phyloP scores from a whole-genome alignment of 805 yeast genomes.

The Starmerella powellii region DNA sequence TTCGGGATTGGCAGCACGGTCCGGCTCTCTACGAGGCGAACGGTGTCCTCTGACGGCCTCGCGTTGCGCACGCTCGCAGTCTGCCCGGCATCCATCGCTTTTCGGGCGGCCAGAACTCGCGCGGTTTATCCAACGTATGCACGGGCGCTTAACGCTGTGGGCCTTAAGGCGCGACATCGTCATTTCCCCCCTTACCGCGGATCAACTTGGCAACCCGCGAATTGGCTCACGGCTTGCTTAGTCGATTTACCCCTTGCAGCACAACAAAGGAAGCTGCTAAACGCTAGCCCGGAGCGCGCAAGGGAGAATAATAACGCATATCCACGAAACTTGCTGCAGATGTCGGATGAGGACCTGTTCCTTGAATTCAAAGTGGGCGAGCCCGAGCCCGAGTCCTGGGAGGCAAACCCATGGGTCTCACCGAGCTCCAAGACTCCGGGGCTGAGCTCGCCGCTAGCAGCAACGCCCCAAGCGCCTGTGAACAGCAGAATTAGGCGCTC shows the following conservation, averaged over 20 bases:
- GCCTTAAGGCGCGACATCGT: background rate
- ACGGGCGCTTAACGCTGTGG: too few relatives aligned
- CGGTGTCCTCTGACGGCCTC: conserved; percentile 2
- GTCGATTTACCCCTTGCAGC: background rate
- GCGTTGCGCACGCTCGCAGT: background rate
- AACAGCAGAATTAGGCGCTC: background rate
- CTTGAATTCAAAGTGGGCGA: conserved; percentile 31
- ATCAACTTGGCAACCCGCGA: too few relatives aligned
- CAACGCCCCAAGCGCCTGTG: background rate
- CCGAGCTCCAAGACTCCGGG: background rate
- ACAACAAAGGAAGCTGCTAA: too few relatives aligned
- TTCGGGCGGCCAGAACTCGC: too few relatives aligned
- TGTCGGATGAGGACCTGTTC: conserved; percentile 25
- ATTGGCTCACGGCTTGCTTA: background rate
- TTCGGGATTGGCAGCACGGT: conserved; percentile 6
- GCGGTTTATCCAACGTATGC: too few relatives aligned
- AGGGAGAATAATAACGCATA: too few relatives aligned
- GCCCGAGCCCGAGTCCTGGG: conserved; percentile 12
- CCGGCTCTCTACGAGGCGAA: conserved; percentile 14
- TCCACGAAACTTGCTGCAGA: background rate
- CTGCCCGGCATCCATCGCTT: too few relatives aligned
- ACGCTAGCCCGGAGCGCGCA: too few relatives aligned
- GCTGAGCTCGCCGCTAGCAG: background rate
- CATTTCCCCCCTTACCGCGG: too few relatives aligned
- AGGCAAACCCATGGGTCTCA: background rate